Evolutionary conservation across 306 rosid genomes (phyloP).

Genomic region (Neltuma alba): DNA sequence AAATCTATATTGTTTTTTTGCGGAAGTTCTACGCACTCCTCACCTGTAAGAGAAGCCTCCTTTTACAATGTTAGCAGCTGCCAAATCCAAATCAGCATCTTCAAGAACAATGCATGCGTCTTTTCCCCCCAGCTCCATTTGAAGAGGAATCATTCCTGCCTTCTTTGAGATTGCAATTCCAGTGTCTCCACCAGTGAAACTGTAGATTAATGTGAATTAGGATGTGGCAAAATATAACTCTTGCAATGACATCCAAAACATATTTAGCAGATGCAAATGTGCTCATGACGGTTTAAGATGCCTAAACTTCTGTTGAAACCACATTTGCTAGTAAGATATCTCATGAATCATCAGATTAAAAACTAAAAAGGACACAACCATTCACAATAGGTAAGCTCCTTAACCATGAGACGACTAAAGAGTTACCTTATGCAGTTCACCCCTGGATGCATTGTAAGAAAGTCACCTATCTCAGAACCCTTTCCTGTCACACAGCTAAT

Average conservation of each 20-base stretch:
- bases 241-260: not conserved
- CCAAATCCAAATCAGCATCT: constrained; percentile 90
- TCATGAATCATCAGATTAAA: not conserved
- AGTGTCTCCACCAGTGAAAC: constrained; percentile 94
- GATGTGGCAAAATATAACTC: constrained; percentile 5
- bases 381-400: not conserved
- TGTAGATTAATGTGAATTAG: constrained; percentile 33
- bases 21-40: constrained; percentile 19
- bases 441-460: constrained; percentile 90
- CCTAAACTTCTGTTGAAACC: not conserved
- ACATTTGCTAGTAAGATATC: constrained; percentile 7
- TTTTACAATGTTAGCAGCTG: constrained; percentile 71
- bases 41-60: constrained; percentile 95
- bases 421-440: constrained; percentile 77
- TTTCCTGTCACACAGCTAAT: constrained; percentile 82
- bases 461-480: constrained; percentile 90
- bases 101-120: constrained; percentile 96
- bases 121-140: constrained; percentile 92
- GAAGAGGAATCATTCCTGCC: constrained; percentile 91
- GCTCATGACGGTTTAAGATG: not conserved
- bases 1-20: not conserved
- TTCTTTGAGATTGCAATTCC: constrained; percentile 83
- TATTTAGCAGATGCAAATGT: not conserved
- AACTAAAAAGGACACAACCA: not conserved
- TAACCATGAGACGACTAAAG: constrained; percentile 12